Conservation (phyloP, 176 grass and related monocot genomes). For the Musa itinerans region DNA sequence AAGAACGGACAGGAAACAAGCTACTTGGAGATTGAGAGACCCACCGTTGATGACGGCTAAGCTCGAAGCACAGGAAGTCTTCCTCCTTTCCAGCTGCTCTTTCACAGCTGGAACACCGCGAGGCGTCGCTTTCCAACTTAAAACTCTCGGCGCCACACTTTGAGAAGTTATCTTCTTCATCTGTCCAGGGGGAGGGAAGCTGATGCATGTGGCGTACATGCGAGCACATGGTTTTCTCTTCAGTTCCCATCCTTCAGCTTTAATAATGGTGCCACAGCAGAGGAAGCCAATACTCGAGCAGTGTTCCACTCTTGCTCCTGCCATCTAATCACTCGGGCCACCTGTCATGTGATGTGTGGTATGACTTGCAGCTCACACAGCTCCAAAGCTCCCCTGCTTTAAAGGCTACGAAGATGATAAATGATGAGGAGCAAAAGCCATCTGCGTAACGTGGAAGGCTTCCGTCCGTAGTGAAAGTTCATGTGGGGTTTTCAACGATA, state of each 20-base stretch:
- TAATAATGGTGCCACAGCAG: conserved; percentile 8
- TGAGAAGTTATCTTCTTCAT: neutral
- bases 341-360: neutral
- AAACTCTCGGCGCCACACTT: neutral
- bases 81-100: neutral
- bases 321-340: neutral
- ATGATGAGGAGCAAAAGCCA: too few relatives aligned
- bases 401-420: neutral
- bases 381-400: neutral
- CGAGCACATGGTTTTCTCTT: conserved; percentile 4
- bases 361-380: neutral
- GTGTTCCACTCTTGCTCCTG: neutral
- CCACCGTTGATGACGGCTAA: neutral
- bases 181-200: neutral
- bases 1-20: neutral
- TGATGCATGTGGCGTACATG: conserved; percentile 8
- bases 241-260: neutral
- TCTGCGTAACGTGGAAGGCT: neutral
- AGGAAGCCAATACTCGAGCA: neutral
- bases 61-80: neutral
- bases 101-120: neutral
- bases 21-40: neutral
- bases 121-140: neutral
- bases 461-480: neutral
- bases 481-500: neutral